phyloP scores from a whole-genome alignment of 2,329 filamentous ascomycete genomes.

The Fusarium brevicatenulatum region DNA sequence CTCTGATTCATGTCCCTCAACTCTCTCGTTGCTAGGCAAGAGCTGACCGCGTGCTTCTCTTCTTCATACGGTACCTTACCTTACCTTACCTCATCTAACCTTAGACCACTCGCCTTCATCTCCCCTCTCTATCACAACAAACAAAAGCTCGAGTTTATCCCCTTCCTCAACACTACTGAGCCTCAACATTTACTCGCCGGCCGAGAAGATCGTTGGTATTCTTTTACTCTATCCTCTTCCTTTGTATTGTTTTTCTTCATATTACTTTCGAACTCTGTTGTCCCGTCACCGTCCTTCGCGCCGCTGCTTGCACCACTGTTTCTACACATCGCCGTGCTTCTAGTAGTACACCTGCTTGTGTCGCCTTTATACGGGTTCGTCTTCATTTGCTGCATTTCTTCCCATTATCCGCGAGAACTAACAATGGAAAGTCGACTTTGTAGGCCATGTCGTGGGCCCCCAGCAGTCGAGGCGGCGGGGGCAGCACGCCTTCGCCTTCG shows the following conservation, averaged over 20 bases:
- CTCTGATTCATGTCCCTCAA: background rate
- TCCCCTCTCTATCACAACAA: background rate
- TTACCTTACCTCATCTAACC: background rate
- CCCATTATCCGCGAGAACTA: background rate
- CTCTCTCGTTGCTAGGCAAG: background rate
- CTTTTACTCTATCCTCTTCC: background rate
- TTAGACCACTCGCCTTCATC: too few species aligned
- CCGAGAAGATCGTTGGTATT: background rate
- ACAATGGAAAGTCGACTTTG: background rate
- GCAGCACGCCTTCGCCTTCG: background rate
- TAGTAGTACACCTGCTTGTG: background rate
- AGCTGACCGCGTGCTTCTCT: background rate
- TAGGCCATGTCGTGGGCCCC: background rate
- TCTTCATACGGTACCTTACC: background rate
- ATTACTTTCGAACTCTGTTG: background rate
- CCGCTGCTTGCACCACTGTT: background rate
- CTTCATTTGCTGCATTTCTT: background rate
- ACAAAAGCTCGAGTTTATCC: background rate
- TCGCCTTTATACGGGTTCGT: background rate
- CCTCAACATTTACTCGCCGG: background rate
- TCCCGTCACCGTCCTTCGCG: background rate
- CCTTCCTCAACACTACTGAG: too few species aligned
- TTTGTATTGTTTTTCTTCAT: background rate
- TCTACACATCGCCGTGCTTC: background rate
- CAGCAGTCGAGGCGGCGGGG: background rate